A percentile compares a stretch with the other conserved stretches of the same genome.
Conservation (phyloP, 208 protist genomes). For the Acanthamoeba castellanii region DNA sequence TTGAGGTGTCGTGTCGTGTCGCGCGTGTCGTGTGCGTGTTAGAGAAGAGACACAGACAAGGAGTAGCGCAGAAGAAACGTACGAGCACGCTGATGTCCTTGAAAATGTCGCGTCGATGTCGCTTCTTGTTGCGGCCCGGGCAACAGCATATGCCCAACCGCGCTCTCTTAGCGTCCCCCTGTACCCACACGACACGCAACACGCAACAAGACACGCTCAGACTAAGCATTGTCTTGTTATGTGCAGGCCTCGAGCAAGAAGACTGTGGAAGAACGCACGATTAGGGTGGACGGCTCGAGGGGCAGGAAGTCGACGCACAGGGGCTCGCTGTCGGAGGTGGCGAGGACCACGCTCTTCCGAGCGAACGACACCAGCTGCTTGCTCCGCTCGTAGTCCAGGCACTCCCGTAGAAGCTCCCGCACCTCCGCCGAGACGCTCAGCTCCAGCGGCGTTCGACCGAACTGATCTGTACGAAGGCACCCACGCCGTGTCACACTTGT, state of each 20-base stretch:
- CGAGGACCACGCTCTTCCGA: neutral
- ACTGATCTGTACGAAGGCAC: neutral
- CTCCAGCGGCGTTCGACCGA: slow-evolving; percentile 14
- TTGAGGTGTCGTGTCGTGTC: neutral
- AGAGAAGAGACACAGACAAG: no score
- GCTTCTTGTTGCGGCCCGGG: slow-evolving; percentile 66
- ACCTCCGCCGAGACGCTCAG: neutral
- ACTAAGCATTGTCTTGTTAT: neutral
- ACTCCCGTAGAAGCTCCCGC: neutral
- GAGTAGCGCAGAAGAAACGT: neutral
- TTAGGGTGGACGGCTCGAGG: neutral
- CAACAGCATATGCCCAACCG: slow-evolving; percentile 34
- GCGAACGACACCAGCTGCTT: slow-evolving; percentile 15
- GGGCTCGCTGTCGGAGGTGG: slow-evolving; percentile 37
- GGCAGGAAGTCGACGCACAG: slow-evolving; percentile 54
- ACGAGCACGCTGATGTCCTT: slow-evolving; percentile 20
- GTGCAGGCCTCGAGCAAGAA: neutral
- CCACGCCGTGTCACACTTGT: neutral
- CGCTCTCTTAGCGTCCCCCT: neutral
- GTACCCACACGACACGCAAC: neutral
- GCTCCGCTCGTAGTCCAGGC: slow-evolving; percentile 18
- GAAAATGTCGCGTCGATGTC: neutral
- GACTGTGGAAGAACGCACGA: neutral
- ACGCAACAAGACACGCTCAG: neutral
- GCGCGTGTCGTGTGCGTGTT: neutral